phyloP scores from a whole-genome alignment of 371 early-diverging fungal species.

The Nematocida sp. region DNA sequence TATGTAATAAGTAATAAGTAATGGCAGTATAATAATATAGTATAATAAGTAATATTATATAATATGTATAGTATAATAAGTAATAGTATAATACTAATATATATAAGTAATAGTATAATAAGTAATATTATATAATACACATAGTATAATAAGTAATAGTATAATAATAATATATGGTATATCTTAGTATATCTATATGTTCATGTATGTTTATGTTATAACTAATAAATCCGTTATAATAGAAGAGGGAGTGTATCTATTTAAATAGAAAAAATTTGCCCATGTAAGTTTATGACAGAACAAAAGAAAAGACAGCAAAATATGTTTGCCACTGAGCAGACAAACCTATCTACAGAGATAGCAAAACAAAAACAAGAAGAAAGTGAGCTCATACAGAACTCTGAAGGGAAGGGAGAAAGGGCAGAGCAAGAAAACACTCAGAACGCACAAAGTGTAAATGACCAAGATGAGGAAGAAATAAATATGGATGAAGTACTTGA shows the following conservation, averaged over 20 bases:
- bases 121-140: no score
- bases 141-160: no score
- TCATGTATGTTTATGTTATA: no score
- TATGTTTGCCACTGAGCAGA: slow-evolving; percentile 2
- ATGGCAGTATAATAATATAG: no score
- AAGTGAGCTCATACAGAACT: neutral
- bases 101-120: no score
- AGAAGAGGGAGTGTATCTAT: slow-evolving; percentile 9
- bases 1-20: neutral
- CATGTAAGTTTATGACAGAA: slow-evolving; percentile 60
- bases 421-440: neutral
- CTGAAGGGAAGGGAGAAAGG: neutral
- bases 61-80: no score
- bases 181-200: no score
- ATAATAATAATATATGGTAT: no score
- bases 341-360: neutral
- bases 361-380: slow-evolving; percentile 11
- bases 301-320: slow-evolving; percentile 22
- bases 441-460: neutral
- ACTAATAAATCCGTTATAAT: no score
- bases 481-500: slow-evolving; percentile 38
- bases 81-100: no score
- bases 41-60: no score
- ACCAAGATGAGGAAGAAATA: slow-evolving; percentile 27
- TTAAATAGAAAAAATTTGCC: slow-evolving; percentile 58